These are phyloP conservation scores for Achlya hypogyna DNA, from an alignment of 352 stramenopile species.

Conservation along the genomic window DNA sequence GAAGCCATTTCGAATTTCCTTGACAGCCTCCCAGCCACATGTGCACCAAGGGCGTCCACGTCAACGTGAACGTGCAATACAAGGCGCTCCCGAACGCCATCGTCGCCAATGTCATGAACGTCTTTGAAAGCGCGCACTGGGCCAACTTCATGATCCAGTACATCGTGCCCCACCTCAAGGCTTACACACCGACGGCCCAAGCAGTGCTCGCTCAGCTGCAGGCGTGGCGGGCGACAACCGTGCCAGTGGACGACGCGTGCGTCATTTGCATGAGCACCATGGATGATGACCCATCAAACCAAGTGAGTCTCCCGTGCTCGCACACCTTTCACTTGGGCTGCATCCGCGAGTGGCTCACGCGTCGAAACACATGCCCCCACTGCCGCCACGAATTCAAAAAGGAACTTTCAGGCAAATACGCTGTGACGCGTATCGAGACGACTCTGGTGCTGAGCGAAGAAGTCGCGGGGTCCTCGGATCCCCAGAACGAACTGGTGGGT, in stretches of 20 bases:
- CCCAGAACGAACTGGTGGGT: background rate
- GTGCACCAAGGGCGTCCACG: conserved; percentile 17
- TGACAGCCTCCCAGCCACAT: too few relatives aligned
- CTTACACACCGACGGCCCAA: conserved; percentile 60
- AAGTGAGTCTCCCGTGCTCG: conserved; percentile 1
- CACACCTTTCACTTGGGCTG: conserved; percentile 10
- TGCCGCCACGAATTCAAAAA: conserved; percentile 21
- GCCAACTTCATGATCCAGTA: conserved; percentile 84
- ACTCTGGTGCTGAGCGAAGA: conserved; percentile 4
- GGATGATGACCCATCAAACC: background rate
- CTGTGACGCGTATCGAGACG: conserved; percentile 13
- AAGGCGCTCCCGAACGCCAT: conserved; percentile 50
- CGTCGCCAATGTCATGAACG: conserved; percentile 64
- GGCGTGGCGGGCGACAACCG: background rate
- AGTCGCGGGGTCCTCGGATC: background rate
- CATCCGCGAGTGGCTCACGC: conserved; percentile 15
- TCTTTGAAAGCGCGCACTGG: conserved; percentile 75
- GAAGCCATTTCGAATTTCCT: conserved; percentile 1
- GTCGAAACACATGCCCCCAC: conserved; percentile 17
- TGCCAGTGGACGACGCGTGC: conserved; percentile 21
- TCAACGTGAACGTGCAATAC: conserved; percentile 47
- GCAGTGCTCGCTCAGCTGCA: conserved; percentile 48
- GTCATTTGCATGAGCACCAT: conserved; percentile 19
- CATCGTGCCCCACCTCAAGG: conserved; percentile 79
- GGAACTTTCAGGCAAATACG: conserved; percentile 9